Evolutionary conservation across 345 rosid genomes (phyloP), one percentile per base, ranked within the genome.

Genomic region (Carallia pectinifolia): DNA sequence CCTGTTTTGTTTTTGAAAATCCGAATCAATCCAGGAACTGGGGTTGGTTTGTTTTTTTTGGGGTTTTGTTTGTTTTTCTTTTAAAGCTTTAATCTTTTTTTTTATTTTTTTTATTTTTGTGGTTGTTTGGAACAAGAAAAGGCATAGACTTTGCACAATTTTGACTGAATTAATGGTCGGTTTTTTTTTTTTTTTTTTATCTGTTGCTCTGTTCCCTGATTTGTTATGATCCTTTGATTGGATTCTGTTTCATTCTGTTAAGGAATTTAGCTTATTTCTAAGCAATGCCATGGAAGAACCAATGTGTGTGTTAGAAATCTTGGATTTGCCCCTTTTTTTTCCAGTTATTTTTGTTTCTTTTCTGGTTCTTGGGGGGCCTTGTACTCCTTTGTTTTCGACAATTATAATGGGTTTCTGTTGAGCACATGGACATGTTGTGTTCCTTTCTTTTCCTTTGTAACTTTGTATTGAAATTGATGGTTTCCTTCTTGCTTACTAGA

Each of bases 1-100:
- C 18, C 16, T 47, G 33, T 40, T 47, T 44, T 64, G 58, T 12
- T 73, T 65, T 38, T 33, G 50, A 59, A 37, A 29, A 70, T 9
- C 23, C 40, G 8, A 27, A 18, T 40, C 64, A 58, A 27, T 58
- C 13, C n/a, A 1, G 53, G 53, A 30, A 3, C 13, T 53, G 12
- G 29, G 29, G 18, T 37, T 72, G 7, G 52, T 48, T 29, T 30
- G 4, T 17, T 39, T 60, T 1, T 54, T 4, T 31, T 62, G 52
- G 10, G 13, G 39, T 60, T 47, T 16, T 37, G 18, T 18, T n/a
- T 55, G 36, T 19, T 27, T n/a, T 10, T 36, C 7, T 2, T 18
- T 36, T 36, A 0, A 39, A 17, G 17, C 6, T 33, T n/a, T 3
- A 7, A 6, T 6, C 38, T 16, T 13, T 65, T 5, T 15, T 54